A percentile compares a stretch with the other conserved stretches of the same genome.
Evolutionary conservation across 2,329 filamentous ascomycete species (phyloP).

Genomic region (Fusarium hainanense): DNA sequence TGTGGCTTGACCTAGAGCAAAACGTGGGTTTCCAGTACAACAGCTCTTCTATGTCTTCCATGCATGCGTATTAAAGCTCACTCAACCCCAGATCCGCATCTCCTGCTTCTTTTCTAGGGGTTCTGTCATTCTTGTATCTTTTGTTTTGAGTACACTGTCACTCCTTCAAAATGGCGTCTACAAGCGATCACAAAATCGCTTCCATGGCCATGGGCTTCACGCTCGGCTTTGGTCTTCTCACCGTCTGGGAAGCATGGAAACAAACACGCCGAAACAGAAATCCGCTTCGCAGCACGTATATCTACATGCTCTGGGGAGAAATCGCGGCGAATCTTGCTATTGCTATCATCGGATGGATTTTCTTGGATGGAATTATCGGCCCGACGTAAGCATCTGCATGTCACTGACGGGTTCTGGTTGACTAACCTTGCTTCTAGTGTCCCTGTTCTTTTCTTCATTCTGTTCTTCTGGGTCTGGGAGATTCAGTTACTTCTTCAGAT

Average conservation of each 20-base stretch:
- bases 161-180: constrained; percentile 15
- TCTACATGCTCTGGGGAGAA: constrained; percentile 60
- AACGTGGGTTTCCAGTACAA: background rate
- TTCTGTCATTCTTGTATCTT: background rate
- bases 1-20: background rate
- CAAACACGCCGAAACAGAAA: constrained; percentile 54
- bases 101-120: background rate
- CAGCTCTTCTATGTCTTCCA: too few species aligned
- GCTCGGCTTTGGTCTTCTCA: constrained; percentile 55
- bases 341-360: constrained; percentile 54
- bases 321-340: constrained; percentile 54
- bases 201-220: constrained; percentile 49
- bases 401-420: background rate
- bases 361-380: constrained; percentile 50
- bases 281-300: constrained; percentile 51
- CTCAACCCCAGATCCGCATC: background rate
- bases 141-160: background rate
- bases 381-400: constrained; percentile 41
- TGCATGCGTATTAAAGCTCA: background rate
- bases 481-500: constrained; percentile 65
- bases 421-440: constrained; percentile 32
- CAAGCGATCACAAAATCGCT: constrained; percentile 45
- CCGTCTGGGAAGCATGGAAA: constrained; percentile 54
- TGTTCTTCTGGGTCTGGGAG: constrained; percentile 56
- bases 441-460: constrained; percentile 50